Base-by-base conservation (phyloP, 139 green algal species). In the Micromonas pusilla region DNA sequence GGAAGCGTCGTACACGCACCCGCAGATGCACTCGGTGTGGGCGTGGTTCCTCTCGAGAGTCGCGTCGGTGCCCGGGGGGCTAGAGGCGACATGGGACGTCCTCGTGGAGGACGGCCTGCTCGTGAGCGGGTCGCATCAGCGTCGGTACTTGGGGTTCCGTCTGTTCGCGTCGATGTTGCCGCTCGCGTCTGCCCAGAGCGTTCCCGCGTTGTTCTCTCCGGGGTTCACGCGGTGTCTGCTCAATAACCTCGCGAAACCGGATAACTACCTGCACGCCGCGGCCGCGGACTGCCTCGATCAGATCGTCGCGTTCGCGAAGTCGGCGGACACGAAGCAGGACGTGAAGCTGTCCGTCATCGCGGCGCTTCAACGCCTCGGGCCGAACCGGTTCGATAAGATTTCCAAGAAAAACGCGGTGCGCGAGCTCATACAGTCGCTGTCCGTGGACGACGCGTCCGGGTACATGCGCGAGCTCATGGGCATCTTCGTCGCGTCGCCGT, bases 1-100 rank as follows among this genome's bases (percentile, higher is more conserved):
- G 52, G 72, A 78, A 30, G n/a, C 30, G 20, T 28, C 72, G 72
- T 28, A 68, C 52, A n/a, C 52, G 52, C 72, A 78, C 52, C 72
- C 72, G 25, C n/a, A 52, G 52, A 26, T 78, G 21, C 72, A 78
- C 20, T 5, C 5, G 6, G 53, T 62, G 26, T 78, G 72, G 72
- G 52, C 25, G 26, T 34, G 37, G n/a, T 32, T 78, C 3, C 26
- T 63, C 33, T 20, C 9, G 45, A 9, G 68, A 60, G 68, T 21
- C 36, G 38, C 25, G 20, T 4, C 34, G 52, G 38, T 25, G 19
- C 5, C 68, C 34, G 68, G 68, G 36, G 68, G 21, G 20, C 36
- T 38, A 9, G 30, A 33, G 37, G 25, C 68, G 37, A 21, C 62
- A 13, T 75, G 68, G 68, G 68, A 75, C 20, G 38, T 62, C 34